These are phyloP conservation scores for Abelmoschus esculentus DNA, from an alignment of 345 rosid genomes.

Conservation along the genomic window DNA sequence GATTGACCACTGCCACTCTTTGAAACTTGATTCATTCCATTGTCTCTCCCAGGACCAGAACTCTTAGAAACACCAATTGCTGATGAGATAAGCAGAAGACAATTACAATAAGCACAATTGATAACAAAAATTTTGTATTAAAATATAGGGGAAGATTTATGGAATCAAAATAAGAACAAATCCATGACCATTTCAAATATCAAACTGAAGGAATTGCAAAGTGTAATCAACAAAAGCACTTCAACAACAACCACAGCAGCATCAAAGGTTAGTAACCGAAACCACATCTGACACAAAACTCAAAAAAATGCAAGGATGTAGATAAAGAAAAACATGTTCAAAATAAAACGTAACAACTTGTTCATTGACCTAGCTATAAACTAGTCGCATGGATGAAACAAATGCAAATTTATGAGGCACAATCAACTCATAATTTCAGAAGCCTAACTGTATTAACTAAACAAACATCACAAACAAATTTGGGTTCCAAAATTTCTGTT, in stretches of 20 bases:
- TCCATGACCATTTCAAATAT: neutral
- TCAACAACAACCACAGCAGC: neutral
- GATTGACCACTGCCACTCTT: conserved; percentile 45
- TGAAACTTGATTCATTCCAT: conserved; percentile 40
- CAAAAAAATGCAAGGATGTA: neutral
- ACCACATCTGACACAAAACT: neutral
- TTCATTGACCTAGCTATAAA: conserved; percentile 1
- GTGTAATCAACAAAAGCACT: neutral
- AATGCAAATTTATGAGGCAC: conserved; percentile 9
- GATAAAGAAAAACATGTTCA: neutral
- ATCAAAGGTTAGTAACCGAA: neutral
- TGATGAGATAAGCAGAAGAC: conserved; percentile 32
- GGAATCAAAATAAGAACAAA: neutral
- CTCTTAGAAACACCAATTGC: conserved; percentile 57
- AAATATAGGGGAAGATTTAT: neutral
- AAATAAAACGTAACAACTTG: conserved; percentile 6
- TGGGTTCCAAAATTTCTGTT: conserved; percentile 4
- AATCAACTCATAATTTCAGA: conserved; percentile 3
- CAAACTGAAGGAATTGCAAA: neutral
- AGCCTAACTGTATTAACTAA: neutral
- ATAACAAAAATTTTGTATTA: neutral
- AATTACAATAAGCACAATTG: conserved; percentile 11
- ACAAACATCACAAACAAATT: neutral
- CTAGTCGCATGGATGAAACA: conserved; percentile 3
- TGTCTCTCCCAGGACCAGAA: conserved; percentile 39